Evolutionary conservation across 2,329 filamentous ascomycete species (phyloP), one percentile per base, ranked within the genome.

Genomic region (Fusarium gaditjirri): DNA sequence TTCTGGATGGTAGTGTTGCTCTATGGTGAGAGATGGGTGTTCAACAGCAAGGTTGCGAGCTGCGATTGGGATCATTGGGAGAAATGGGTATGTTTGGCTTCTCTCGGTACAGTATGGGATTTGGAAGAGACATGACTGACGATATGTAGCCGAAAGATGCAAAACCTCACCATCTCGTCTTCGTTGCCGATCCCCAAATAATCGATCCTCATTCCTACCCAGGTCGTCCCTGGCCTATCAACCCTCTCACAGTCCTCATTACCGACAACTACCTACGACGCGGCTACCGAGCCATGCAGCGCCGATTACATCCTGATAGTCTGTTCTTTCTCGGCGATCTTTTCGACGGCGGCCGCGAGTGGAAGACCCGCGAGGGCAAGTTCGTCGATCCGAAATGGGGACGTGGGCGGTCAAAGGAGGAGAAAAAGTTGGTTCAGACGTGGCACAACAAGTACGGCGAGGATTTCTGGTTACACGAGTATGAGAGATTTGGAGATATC

Each of bases 141-240:
- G 33, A 52, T 49, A 41, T 39, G 41, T 78, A 97, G 96, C 94
- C 94, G 58, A 83, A 88, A 76, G 90, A 87, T 74, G 92, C 95
- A 55, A 90, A 88, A 38, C 96, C 96, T 33, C 95, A 98, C 80
- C 93, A 91, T 79, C 87, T 97, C 74, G 86, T 94, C 75, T 91
- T 98, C 79, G 87, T 98, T 73, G 94, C 95, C 68, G 95, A 98
- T 78, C 95, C 95, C 46, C 95, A 98, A 80, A 88, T 98, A 65
- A 94, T 96, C 78, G 95, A 98, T 81, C 93, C 94, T 60, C 94
- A 98, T 81, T 97, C 94, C n/a, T 98, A 98, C 78, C 94, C 94
- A 5, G 94, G 92, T 75, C 91, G 95, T 29, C 88, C 88, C 12
- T 90, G 88, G 86, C 86, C 87, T 31, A 78, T 91, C 23, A 87